phyloP scores from a whole-genome alignment of 192 early-diverging fungal species.

The Bifiguratus adelaidae region DNA sequence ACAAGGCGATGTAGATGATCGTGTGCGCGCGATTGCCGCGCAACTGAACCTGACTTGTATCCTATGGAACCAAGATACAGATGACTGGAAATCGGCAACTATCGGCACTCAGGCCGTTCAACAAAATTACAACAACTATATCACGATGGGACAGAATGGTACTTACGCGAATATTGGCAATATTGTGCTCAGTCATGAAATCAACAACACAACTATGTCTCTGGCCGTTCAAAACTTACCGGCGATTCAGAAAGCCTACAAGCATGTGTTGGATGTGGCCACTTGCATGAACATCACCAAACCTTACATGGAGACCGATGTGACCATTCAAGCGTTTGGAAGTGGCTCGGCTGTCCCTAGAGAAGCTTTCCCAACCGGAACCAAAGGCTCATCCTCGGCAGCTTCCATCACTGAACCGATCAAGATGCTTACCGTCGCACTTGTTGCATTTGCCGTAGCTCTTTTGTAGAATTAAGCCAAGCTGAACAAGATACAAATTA shows the following conservation, averaged over 20 bases:
- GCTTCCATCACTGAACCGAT: no score
- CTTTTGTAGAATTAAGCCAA: no score
- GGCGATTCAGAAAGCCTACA: conserved; percentile 15
- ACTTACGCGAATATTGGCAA: conserved; percentile 12
- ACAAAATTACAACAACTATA: conserved; percentile 14
- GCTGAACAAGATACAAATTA: no score
- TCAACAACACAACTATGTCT: conserved; percentile 20
- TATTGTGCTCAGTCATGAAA: conserved; percentile 25
- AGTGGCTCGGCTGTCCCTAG: no score
- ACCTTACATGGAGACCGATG: conserved; percentile 15
- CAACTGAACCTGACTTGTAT: conserved; percentile 31
- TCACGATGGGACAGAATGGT: conserved; percentile 15
- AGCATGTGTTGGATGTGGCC: conserved; percentile 19
- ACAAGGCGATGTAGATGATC: conserved; percentile 42
- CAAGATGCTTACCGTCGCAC: no score
- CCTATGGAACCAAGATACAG: conserved; percentile 37
- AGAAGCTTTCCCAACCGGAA: no score
- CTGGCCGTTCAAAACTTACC: conserved; percentile 13
- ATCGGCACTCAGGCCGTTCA: conserved; percentile 10
- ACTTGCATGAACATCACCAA: conserved; percentile 25
- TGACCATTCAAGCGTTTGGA: conserved; percentile 10
- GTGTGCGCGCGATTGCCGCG: conserved; percentile 34
- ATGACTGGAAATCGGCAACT: no score
- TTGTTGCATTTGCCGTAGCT: no score
- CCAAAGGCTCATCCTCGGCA: no score